Evolutionary conservation across 257 asterid species (phyloP).

Genomic region (Nicotiana noctiflora): DNA sequence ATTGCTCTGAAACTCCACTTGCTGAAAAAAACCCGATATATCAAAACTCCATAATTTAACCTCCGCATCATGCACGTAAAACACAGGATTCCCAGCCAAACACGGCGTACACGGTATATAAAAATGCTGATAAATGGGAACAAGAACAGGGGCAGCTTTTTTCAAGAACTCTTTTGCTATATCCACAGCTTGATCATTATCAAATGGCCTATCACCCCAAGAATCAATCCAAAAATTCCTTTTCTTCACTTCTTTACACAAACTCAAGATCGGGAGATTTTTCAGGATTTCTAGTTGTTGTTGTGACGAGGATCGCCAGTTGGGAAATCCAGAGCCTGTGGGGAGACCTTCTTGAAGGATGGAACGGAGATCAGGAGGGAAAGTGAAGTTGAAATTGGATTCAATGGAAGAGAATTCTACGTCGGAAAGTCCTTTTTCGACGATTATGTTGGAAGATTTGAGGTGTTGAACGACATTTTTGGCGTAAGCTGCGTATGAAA

Average conservation of each 20-base stretch:
- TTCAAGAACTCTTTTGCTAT: slow-evolving; percentile 32
- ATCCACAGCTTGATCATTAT: slow-evolving; percentile 37
- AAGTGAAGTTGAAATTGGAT: slow-evolving; percentile 33
- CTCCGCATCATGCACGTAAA: slow-evolving; percentile 57
- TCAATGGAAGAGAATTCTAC: slow-evolving; percentile 54
- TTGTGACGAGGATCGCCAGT: slow-evolving; percentile 77
- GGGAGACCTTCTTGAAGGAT: slow-evolving; percentile 89
- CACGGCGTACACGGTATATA: slow-evolving; percentile 61
- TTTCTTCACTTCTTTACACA: slow-evolving; percentile 46
- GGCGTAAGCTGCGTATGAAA: slow-evolving; percentile 89
- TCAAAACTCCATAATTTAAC: slow-evolving; percentile 67
- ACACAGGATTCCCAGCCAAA: slow-evolving; percentile 80
- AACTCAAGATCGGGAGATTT: slow-evolving; percentile 41
- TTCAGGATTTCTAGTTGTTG: slow-evolving; percentile 51
- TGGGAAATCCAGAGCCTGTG: slow-evolving; percentile 68
- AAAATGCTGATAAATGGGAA: slow-evolving; percentile 60
- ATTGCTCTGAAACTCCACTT: slow-evolving; percentile 29
- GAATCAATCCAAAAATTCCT: slow-evolving; percentile 43
- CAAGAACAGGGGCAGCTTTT: slow-evolving; percentile 41
- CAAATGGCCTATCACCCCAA: slow-evolving; percentile 64
- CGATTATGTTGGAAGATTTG: slow-evolving; percentile 41
- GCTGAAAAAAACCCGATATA: slow-evolving; percentile 60
- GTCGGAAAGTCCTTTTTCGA: slow-evolving; percentile 68
- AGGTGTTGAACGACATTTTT: slow-evolving; percentile 53
- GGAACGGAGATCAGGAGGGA: slow-evolving; percentile 86